Percentiles rank a stretch among this genome's conserved stretches.
These are phyloP conservation scores for Bonia amplexicaulis DNA, from an alignment of 176 grass and related monocot species.

Conservation along the genomic window DNA sequence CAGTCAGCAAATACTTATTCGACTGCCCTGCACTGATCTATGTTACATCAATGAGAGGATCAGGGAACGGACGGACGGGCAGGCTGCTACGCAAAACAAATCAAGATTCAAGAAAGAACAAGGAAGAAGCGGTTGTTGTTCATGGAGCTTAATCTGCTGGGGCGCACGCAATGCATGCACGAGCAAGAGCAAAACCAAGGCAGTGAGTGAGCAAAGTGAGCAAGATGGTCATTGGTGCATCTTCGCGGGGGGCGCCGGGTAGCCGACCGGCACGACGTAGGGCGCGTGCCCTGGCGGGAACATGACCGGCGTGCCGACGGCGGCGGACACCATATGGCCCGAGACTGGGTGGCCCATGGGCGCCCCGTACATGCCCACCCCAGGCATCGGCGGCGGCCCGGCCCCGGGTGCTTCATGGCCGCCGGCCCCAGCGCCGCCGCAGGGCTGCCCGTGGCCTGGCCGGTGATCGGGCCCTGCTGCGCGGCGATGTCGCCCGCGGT, in stretches of 20 bases:
- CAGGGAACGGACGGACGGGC: not conserved
- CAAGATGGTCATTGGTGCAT: conserved; percentile 56
- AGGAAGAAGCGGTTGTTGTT: not conserved
- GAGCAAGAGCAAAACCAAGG: not conserved
- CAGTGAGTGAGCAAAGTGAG: not conserved
- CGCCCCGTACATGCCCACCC: conserved; percentile 55
- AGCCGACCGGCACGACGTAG: conserved; percentile 76
- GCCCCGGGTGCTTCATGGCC: conserved; percentile 42
- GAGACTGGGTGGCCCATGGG: conserved; percentile 72
- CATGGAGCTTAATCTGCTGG: not conserved
- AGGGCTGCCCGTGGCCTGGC: conserved; percentile 30
- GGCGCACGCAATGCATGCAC: not conserved
- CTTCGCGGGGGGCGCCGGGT: conserved; percentile 59
- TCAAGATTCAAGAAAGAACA: conserved; percentile 31
- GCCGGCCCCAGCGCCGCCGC: not conserved
- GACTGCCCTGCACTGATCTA: conserved; percentile 27
- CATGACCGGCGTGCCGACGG: conserved; percentile 84
- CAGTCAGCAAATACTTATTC: conserved; percentile 30
- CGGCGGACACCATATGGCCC: conserved; percentile 60
- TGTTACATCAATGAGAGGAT: conserved; percentile 32
- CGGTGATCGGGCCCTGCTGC: conserved; percentile 39
- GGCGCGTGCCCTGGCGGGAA: conserved; percentile 76
- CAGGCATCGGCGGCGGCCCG: conserved; percentile 36
- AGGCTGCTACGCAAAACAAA: conserved; percentile 14
- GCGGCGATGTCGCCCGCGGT: conserved; percentile 41